phyloP scores from a whole-genome alignment of 2,329 filamentous ascomycete genomes.

The Dactylellina parvicollis region DNA sequence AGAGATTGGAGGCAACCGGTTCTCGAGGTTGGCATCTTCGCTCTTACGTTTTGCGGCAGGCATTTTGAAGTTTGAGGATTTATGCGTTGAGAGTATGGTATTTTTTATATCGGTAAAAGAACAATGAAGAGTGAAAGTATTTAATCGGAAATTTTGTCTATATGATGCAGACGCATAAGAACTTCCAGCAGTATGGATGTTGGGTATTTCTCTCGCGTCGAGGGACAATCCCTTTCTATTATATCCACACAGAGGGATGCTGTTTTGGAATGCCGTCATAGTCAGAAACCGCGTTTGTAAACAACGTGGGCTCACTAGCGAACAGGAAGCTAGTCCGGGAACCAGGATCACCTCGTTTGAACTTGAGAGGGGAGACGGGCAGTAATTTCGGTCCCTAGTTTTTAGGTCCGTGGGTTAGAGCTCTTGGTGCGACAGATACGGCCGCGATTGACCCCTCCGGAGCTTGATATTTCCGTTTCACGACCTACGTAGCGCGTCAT shows the following conservation, averaged over 20 bases:
- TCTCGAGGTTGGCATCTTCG: conserved; percentile 16
- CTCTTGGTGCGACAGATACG: neutral
- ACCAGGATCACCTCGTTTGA: neutral
- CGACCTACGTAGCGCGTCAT: no score
- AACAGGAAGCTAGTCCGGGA: conserved; percentile 16
- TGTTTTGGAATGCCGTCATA: conserved; percentile 3
- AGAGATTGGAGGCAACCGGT: conserved; percentile 1
- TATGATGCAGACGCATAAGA: conserved; percentile 8
- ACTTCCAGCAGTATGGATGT: conserved; percentile 48
- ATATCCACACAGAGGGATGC: neutral
- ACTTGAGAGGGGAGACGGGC: neutral
- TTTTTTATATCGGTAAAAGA: neutral
- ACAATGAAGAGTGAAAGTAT: neutral
- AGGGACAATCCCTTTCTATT: conserved; percentile 56
- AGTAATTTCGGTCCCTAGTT: neutral
- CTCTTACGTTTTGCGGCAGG: conserved; percentile 31
- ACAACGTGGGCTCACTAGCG: conserved; percentile 15
- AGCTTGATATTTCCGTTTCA: neutral
- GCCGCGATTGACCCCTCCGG: neutral
- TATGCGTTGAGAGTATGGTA: conserved; percentile 33
- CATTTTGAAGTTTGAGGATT: neutral
- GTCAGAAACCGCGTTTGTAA: conserved; percentile 11
- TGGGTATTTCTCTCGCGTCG: conserved; percentile 57
- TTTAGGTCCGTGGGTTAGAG: neutral
- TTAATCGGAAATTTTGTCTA: neutral